Percentiles rank a stretch among this genome's conserved stretches.
Evolutionary conservation across 345 rosid genomes (phyloP).

Genomic region (Nephelium lappaceum): DNA sequence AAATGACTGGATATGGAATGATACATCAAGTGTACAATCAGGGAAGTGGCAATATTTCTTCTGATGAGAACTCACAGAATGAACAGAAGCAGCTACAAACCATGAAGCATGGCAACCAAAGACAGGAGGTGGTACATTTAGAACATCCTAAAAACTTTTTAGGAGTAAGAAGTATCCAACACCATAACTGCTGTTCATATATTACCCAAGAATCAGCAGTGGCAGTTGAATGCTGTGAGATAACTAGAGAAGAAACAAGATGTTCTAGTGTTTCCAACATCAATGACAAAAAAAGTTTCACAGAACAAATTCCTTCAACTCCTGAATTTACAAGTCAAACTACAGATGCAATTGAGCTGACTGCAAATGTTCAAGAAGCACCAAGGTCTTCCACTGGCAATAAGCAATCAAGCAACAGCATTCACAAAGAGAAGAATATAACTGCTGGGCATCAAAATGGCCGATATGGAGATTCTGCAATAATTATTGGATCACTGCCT

Average conservation of each 20-base stretch:
- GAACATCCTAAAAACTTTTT: conserved; percentile 34
- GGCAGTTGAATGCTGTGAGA: conserved; percentile 34
- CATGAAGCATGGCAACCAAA: conserved; percentile 20
- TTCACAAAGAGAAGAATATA: conserved; percentile 31
- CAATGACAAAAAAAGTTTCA: conserved; percentile 21
- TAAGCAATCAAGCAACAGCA: conserved; percentile 29
- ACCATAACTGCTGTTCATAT: conserved; percentile 34
- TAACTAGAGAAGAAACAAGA: conserved; percentile 35
- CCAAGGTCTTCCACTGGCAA: conserved; percentile 32
- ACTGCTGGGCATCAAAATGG: conserved; percentile 27
- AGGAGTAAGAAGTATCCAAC: conserved; percentile 27
- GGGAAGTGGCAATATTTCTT: conserved; percentile 26
- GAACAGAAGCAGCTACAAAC: conserved; percentile 22
- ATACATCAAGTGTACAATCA: conserved; percentile 31
- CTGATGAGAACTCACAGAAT: conserved; percentile 32
- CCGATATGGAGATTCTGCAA: conserved; percentile 29
- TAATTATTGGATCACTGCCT: conserved; percentile 24
- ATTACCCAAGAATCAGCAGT: conserved; percentile 27
- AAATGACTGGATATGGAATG: conserved; percentile 44
- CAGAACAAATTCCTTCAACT: conserved; percentile 26
- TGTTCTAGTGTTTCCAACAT: conserved; percentile 27
- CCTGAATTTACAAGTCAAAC: conserved; percentile 30
- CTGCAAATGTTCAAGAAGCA: conserved; percentile 21
- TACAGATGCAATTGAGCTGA: conserved; percentile 27
- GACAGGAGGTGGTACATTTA: conserved; percentile 27